These are phyloP conservation scores for Rhodamnia argentea DNA, from an alignment of 345 rosid species.

Conservation along the genomic window DNA sequence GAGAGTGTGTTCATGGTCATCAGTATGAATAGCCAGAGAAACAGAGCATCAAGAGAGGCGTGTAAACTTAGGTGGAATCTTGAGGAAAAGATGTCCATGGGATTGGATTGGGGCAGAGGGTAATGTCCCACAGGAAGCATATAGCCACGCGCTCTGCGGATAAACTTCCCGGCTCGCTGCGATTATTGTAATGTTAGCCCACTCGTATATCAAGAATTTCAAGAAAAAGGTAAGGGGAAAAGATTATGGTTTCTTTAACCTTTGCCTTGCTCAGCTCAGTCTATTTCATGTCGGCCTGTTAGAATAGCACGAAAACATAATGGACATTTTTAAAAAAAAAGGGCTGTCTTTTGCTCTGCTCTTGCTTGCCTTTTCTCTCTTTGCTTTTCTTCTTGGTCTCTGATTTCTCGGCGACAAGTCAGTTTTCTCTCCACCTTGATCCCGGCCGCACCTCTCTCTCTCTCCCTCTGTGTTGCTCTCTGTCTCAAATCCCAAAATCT, in stretches of 20 bases:
- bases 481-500: slow-evolving; percentile 7
- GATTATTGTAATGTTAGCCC: background rate
- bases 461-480: background rate
- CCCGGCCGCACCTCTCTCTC: slow-evolving; percentile 1
- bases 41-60: background rate
- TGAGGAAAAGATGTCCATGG: background rate
- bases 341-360: slow-evolving; percentile 23
- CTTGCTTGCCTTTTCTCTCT: slow-evolving; percentile 10
- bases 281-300: slow-evolving; percentile 72
- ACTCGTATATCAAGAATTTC: background rate
- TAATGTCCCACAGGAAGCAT: background rate
- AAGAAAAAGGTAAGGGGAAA: background rate
- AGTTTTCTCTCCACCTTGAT: slow-evolving; percentile 26
- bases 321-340: slow-evolving; percentile 4
- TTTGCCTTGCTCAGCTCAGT: slow-evolving; percentile 16
- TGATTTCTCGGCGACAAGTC: slow-evolving; percentile 73
- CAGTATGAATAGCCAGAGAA: background rate
- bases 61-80: background rate
- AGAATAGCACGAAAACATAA: slow-evolving; percentile 14
- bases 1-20: background rate
- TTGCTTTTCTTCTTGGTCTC: slow-evolving; percentile 34
- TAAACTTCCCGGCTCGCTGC: background rate
- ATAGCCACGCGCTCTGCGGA: background rate
- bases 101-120: background rate
- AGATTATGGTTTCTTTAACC: background rate